Evolutionary conservation across 331 rosid species (phyloP).

Genomic region (Saraca asoca): DNA sequence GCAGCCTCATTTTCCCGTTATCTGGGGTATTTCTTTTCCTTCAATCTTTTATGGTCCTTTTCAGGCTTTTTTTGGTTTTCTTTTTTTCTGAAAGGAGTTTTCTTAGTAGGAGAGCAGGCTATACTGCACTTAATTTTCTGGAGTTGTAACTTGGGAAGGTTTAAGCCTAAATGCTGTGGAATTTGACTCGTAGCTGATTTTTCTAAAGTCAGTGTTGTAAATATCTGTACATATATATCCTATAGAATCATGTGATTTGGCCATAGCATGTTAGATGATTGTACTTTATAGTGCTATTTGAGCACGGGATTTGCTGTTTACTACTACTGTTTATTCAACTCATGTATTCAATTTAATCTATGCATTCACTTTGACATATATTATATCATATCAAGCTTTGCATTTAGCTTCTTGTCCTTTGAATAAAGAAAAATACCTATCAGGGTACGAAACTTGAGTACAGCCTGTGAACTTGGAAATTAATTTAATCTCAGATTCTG

Average conservation of each 20-base stretch:
- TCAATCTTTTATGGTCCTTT: conserved; percentile 6
- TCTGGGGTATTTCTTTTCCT: conserved; percentile 6
- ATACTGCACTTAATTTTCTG: background rate
- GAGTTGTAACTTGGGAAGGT: conserved; percentile 23
- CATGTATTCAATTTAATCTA: background rate
- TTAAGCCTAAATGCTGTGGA: conserved; percentile 21
- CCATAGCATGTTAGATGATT: background rate
- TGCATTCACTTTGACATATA: conserved; percentile 3
- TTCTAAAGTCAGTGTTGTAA: conserved; percentile 33
- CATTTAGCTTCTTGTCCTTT: too few relatives aligned
- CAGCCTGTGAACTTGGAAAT: too few relatives aligned
- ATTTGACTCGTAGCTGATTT: conserved; percentile 24
- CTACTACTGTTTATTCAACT: conserved; percentile 10
- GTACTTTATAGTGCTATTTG: conserved; percentile 17
- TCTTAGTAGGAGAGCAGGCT: conserved; percentile 19
- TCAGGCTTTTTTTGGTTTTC: background rate
- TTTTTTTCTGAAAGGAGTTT: conserved; percentile 10
- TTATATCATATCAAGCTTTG: too few relatives aligned
- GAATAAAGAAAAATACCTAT: too few relatives aligned
- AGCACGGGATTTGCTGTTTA: background rate
- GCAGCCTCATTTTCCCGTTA: conserved; percentile 12
- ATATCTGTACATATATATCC: conserved; percentile 37
- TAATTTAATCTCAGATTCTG: too few relatives aligned
- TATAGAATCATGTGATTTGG: conserved; percentile 31
- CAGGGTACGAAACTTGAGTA: too few relatives aligned